Conservation (phyloP, 768 basidiomycete genomes). For the Arthromyces matolae region DNA sequence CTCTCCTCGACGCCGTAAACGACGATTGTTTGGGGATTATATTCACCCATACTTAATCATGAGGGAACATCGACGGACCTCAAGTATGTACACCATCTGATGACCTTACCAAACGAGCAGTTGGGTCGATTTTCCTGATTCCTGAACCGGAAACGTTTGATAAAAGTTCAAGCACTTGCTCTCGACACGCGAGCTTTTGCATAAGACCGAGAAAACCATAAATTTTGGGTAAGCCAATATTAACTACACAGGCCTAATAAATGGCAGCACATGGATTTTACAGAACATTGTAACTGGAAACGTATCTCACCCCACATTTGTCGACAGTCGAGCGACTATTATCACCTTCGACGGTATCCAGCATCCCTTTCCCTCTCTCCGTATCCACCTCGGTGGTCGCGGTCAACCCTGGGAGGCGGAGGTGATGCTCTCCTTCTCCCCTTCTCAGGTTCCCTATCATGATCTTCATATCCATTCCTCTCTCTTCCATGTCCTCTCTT, state of each 20-base stretch:
- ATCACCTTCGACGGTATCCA: slow-evolving; percentile 17
- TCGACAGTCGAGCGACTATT: not conserved
- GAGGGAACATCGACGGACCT: no score
- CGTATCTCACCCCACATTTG: not conserved
- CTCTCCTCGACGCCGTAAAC: no score
- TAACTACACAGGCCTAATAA: not conserved
- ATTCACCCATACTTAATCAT: no score
- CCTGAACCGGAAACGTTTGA: no score
- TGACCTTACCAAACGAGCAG: no score
- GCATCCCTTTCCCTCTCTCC: slow-evolving; percentile 14
- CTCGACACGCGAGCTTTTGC: no score
- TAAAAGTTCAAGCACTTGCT: no score
- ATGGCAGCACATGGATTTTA: slow-evolving; percentile 1
- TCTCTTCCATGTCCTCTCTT: slow-evolving; percentile 13
- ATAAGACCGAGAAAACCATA: not conserved
- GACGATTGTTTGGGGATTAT: no score
- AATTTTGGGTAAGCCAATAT: not conserved
- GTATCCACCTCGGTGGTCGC: slow-evolving; percentile 7
- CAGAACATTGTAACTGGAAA: not conserved
- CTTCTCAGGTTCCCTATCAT: slow-evolving; percentile 12
- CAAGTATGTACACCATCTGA: no score
- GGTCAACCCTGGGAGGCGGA: slow-evolving; percentile 9
- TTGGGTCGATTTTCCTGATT: no score
- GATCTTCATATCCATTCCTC: slow-evolving; percentile 5
- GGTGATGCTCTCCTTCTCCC: slow-evolving; percentile 10